phyloP scores from a whole-genome alignment of 305 asterid species.

The Fraxinus paxiana region DNA sequence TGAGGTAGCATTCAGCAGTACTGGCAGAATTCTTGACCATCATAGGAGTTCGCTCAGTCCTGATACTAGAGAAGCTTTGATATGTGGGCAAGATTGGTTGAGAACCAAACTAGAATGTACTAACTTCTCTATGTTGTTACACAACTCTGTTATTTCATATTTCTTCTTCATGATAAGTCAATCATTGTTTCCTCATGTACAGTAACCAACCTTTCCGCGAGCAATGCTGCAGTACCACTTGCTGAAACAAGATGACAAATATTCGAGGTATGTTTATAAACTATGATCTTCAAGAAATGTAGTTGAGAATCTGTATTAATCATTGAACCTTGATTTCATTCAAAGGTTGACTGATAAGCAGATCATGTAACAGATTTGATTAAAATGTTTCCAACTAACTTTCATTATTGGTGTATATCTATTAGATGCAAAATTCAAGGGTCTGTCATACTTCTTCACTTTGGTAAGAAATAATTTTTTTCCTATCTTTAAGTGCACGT shows the following conservation, averaged over 20 bases:
- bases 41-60: conserved; percentile 57
- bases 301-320: conserved; percentile 8
- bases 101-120: conserved; percentile 65
- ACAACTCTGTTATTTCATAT: neutral
- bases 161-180: neutral
- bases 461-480: conserved; percentile 17
- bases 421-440: conserved; percentile 14
- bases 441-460: conserved; percentile 1
- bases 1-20: conserved; percentile 58
- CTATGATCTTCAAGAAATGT: conserved; percentile 3
- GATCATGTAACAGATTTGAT: conserved; percentile 15
- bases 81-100: conserved; percentile 94
- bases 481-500: neutral
- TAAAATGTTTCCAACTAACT: neutral
- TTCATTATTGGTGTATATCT: conserved; percentile 13
- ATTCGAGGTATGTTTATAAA: conserved; percentile 24
- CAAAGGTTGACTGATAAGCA: conserved; percentile 25
- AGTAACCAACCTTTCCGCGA: conserved; percentile 38
- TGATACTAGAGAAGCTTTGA: conserved; percentile 71
- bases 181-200: conserved; percentile 11
- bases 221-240: conserved; percentile 43
- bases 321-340: conserved; percentile 22
- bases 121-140: conserved; percentile 14
- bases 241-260: conserved; percentile 44
- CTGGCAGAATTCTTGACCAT: conserved; percentile 65